A percentile compares a stretch with the other conserved stretches of the same genome.
phyloP scores from a whole-genome alignment of 108 stramenopile species.

The Cyclostephanos invisitatus region DNA sequence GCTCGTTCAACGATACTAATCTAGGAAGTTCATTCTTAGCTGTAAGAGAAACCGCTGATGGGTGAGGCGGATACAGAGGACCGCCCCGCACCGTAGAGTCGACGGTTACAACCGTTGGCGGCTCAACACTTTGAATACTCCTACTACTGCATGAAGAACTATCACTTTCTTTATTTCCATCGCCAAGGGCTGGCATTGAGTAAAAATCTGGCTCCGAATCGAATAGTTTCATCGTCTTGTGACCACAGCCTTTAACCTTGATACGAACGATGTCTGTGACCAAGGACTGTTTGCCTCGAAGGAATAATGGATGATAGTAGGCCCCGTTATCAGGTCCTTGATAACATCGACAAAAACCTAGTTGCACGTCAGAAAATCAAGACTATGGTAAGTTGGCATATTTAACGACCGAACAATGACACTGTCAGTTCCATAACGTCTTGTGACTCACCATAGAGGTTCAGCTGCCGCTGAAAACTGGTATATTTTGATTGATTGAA shows the following conservation, averaged over 20 bases:
- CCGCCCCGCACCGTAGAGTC: neutral
- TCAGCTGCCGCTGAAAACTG: conserved; percentile 74
- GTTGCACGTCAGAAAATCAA: neutral
- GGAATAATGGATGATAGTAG: conserved; percentile 70
- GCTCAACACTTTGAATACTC: neutral
- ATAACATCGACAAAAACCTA: conserved; percentile 50
- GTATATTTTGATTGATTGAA: conserved; percentile 65
- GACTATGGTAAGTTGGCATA: neutral
- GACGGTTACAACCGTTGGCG: neutral
- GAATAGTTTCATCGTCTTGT: conserved; percentile 49
- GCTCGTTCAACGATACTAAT: neutral
- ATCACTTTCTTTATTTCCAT: neutral
- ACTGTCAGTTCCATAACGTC: neutral
- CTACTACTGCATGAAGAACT: neutral
- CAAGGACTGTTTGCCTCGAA: conserved; percentile 56
- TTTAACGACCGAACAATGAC: neutral
- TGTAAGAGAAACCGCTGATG: neutral
- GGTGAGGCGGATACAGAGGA: neutral
- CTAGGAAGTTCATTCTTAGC: neutral
- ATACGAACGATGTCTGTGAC: conserved; percentile 54
- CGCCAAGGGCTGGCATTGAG: conserved; percentile 53
- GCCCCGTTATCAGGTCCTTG: conserved; percentile 48
- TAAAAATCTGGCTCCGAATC: conserved; percentile 75
- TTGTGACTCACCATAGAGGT: conserved; percentile 53
- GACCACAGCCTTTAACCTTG: conserved; percentile 79